A percentile compares a stretch with the other conserved stretches of the same genome.
phyloP scores from a whole-genome alignment of 345 rosid genomes.

The Odontarrhena argentea region DNA sequence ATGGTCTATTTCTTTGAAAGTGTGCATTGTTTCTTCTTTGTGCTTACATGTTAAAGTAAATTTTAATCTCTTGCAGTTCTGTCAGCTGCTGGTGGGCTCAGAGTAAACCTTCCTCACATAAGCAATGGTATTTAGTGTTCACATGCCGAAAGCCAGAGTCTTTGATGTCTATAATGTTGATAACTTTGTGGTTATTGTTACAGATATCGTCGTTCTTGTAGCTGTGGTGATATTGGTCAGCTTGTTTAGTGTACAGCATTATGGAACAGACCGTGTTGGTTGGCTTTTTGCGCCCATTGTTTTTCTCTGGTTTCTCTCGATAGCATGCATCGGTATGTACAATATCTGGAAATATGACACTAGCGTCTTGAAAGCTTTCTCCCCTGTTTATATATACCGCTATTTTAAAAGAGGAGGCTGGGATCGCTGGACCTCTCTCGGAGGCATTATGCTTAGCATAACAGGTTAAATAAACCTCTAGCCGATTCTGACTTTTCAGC shows the following conservation, averaged over 20 bases:
- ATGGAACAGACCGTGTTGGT: conserved; percentile 83
- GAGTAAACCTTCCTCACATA: conserved; percentile 64
- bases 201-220: conserved; percentile 77
- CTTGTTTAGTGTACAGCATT: conserved; percentile 77
- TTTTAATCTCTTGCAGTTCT: conserved; percentile 57
- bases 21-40: neutral
- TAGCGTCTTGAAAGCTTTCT: conserved; percentile 74
- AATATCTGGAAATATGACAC: conserved; percentile 73
- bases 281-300: conserved; percentile 87
- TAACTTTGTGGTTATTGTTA: conserved; percentile 19
- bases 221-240: conserved; percentile 68
- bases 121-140: conserved; percentile 55
- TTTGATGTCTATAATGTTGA: neutral
- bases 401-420: conserved; percentile 70
- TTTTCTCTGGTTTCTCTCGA: conserved; percentile 76
- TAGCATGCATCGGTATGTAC: conserved; percentile 75
- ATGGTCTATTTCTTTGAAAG: neutral
- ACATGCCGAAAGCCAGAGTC: neutral
- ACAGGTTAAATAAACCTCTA: conserved; percentile 50
- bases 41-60: neutral
- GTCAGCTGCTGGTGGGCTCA: conserved; percentile 95
- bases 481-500: neutral
- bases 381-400: conserved; percentile 61
- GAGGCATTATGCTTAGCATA: conserved; percentile 83
- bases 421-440: conserved; percentile 78